Evolutionary conservation across 2,329 filamentous ascomycete genomes (phyloP), one percentile per base, ranked within the genome.

Genomic region (Nectriaceae sp.): DNA sequence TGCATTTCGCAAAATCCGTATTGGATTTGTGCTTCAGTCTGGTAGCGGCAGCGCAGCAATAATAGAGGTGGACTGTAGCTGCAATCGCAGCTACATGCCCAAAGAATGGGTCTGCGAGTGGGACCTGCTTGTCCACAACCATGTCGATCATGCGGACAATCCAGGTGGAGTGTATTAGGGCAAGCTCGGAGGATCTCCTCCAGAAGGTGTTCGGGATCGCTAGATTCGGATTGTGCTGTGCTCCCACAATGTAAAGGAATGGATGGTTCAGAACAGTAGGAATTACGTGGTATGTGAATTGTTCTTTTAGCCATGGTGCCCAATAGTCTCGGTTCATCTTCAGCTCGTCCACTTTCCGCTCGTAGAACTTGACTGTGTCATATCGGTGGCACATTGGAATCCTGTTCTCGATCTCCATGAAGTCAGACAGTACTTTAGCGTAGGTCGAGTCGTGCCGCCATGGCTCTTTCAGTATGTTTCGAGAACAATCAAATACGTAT

Each of bases 191-290:
- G 0, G 76, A 79, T 3, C 75, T 62, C 35, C 75, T 67, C 77
- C 77, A 80, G 47, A 80, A 80, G 0, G 75, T 77, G 46, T 80
- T 80, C 0, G 77, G 77, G 5, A 79, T 78, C 0, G 73, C 73
- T 21, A 79, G 59, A 40, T 79, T 78, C 3, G 72, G 69, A 42
- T 78, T 79, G 60, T 77, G 72, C 52, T 78, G 75, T 1, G 76
- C 75, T 3, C 74, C 75, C 11, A 77, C 69, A 13, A 78, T 78
- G 57, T 79, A 79, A 6, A 80, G 66, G 50, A 80, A 79, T 0
- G 77, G 77, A 46, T 80, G 77, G 54, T 80, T 79, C 29, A 80
- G 60, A 3, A 79, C 73, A 0, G 75, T 77, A 11, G 72, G 69
- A 40, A 79, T 78, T 11, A 70, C 70, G 42, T 80, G 77, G 57